These are phyloP conservation scores for Colletotrichum cordylinicola DNA, from an alignment of 2,329 filamentous ascomycete species.

Conservation along the genomic window DNA sequence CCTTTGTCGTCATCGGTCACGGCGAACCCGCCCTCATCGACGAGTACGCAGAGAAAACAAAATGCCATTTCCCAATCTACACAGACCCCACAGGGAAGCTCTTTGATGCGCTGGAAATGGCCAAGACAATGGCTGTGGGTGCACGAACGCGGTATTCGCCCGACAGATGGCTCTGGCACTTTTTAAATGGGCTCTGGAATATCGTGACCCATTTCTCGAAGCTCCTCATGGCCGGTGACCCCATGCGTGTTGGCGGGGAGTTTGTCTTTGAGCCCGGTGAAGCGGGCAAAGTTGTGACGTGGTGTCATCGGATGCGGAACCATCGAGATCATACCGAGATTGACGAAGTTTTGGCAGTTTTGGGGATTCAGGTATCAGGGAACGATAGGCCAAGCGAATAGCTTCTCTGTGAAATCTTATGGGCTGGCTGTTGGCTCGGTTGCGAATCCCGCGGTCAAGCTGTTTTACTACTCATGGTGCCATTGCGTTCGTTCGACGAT, in stretches of 20 bases:
- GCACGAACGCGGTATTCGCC: not conserved
- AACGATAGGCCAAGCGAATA: not conserved
- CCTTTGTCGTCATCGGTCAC: not conserved
- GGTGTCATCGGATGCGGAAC: not conserved
- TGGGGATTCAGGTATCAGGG: not conserved
- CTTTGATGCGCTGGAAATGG: not conserved
- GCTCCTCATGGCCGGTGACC: not conserved
- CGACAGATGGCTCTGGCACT: not conserved
- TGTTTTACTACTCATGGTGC: not conserved
- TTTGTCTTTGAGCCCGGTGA: not conserved
- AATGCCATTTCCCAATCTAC: not conserved
- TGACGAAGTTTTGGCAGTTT: not conserved
- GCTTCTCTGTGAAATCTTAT: not conserved
- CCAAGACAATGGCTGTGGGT: not conserved
- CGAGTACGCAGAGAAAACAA: not conserved
- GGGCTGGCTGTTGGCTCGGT: no score
- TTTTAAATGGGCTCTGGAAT: not conserved
- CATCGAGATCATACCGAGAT: not conserved
- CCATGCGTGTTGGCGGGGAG: not conserved
- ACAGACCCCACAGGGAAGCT: not conserved
- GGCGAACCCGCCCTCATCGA: not conserved
- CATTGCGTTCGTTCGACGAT: not conserved
- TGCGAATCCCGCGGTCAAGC: no score
- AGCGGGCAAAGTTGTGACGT: not conserved
- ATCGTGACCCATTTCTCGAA: not conserved